Evolutionary conservation across 2,329 filamentous ascomycete genomes (phyloP), one percentile per base, ranked within the genome.

Genomic region (Pestalotiopsis sp.): DNA sequence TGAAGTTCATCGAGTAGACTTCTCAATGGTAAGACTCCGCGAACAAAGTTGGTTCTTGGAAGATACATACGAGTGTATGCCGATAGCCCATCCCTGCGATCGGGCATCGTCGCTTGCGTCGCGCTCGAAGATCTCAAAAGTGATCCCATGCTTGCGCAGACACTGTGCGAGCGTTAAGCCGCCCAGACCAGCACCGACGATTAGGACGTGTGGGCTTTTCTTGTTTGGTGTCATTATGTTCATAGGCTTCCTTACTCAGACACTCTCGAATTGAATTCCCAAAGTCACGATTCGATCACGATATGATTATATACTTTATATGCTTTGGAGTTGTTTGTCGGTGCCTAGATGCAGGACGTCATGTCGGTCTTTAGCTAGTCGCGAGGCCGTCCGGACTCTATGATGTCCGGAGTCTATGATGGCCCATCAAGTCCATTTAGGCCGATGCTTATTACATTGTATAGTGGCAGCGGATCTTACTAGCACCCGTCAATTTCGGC

Each of bases 71-170:
- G 65, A 23, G 23, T 67, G 65, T 14, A 67, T 27, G n/a, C 65
- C 65, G n/a, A 67, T 67, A 4, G 66, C 66, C 57, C 59, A 67
- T 17, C 66, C 66, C 39, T 67, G 66, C 5, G 66, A 4, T 11
- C 66, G 66, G 36, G 66, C 61, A 9, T 67, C 7, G 9, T 62
- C 39, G 17, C 27, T 25, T 23, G 38, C n/a, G 25, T 67, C 66
- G 20, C 66, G 57, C 39, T 67, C 66, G 4, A 67, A 67, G 25
- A 67, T 39, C 36, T 62, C 57, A 38, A 67, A 67, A 2, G 66
- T 62, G 14, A 63, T 56, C 1, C 59, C 59, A 23, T 63, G 57
- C 39, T 67, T 67, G 12, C 66, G 66, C 14, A 67, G 23, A 17
- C 41, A 63, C 45, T 67, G 66, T 4, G 66, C 66, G 6, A 67